Evolutionary conservation across 306 rosid species (phyloP).

Genomic region (Pyrus communis): DNA sequence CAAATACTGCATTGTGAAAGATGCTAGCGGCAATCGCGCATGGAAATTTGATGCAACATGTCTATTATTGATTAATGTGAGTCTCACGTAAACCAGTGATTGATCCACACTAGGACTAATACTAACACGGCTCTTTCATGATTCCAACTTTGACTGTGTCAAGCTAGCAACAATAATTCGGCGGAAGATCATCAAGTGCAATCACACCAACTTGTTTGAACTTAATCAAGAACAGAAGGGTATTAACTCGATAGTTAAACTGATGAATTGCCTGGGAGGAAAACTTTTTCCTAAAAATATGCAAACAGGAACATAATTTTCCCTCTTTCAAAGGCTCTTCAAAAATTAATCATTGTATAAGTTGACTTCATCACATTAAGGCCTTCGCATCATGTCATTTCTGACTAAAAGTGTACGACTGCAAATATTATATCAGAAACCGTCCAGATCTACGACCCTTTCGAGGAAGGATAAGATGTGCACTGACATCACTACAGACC

Average conservation of each 20-base stretch:
- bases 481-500: constrained; percentile 27
- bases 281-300: not conserved
- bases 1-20: too few species aligned
- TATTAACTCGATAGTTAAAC: constrained; percentile 4
- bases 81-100: too few species aligned
- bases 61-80: too few species aligned
- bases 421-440: constrained; percentile 9
- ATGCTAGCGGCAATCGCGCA: not conserved
- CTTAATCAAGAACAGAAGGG: constrained; percentile 6
- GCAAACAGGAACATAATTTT: not conserved
- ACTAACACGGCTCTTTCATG: not conserved
- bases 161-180: constrained; percentile 31
- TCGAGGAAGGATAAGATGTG: constrained; percentile 30
- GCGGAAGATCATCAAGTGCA: constrained; percentile 29
- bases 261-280: not conserved
- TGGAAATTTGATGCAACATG: fast-evolving
- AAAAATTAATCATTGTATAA: constrained; percentile 24
- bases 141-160: constrained; percentile 27
- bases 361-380: constrained; percentile 37
- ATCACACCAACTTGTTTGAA: constrained; percentile 30
- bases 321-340: constrained; percentile 1
- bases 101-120: too few species aligned
- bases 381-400: constrained; percentile 29
- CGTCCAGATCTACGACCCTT: constrained; percentile 36
- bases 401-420: constrained; percentile 11